Percentiles rank a stretch among this genome's conserved stretches.
Conservation (phyloP, 441 rosid genomes). For the Croton laevigatus region DNA sequence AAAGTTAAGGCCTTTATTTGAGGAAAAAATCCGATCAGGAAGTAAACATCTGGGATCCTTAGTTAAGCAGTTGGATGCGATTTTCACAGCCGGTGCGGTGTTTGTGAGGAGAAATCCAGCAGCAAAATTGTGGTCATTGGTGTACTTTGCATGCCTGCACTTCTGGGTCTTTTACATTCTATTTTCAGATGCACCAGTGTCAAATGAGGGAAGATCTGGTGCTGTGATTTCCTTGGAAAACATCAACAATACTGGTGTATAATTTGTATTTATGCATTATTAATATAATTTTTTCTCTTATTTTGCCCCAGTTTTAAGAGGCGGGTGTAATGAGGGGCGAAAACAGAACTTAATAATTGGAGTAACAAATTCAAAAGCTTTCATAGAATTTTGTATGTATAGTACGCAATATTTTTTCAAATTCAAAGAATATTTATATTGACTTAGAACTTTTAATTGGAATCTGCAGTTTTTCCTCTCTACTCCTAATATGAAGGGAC, state of each 20-base stretch:
- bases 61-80: slow-evolving; percentile 67
- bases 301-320: slow-evolving; percentile 30
- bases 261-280: slow-evolving; percentile 6
- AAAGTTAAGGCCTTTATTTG: slow-evolving; percentile 49
- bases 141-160: slow-evolving; percentile 78
- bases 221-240: slow-evolving; percentile 79
- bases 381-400: no score
- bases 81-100: slow-evolving; percentile 70
- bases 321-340: slow-evolving; percentile 14
- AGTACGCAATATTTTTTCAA: no score
- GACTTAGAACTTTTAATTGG: no score
- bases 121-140: slow-evolving; percentile 69
- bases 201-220: slow-evolving; percentile 55
- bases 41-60: slow-evolving; percentile 69
- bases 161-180: slow-evolving; percentile 93
- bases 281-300: not conserved
- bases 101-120: slow-evolving; percentile 73
- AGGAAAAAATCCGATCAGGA: slow-evolving; percentile 66
- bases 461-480: no score
- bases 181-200: slow-evolving; percentile 43
- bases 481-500: no score
- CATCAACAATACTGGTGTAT: slow-evolving; percentile 51
- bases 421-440: no score
- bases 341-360: no score
- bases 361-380: no score